Percentiles rank a stretch among this genome's conserved stretches.
Evolutionary conservation across 768 basidiomycete species (phyloP).

Genomic region (Auriculariales sp.): DNA sequence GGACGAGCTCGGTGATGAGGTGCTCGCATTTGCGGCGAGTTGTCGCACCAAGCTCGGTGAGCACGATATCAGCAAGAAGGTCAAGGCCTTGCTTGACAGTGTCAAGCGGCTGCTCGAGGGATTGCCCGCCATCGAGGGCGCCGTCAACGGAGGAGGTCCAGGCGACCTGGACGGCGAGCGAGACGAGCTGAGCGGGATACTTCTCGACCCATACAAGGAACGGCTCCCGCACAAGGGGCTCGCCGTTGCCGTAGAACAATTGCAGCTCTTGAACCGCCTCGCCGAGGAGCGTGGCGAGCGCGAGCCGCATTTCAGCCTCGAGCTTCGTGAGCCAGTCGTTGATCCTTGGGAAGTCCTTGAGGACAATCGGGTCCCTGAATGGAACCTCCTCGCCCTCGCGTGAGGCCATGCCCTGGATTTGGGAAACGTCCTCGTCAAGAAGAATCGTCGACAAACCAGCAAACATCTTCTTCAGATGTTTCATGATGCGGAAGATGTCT

Average conservation of each 20-base stretch:
- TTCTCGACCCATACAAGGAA: constrained; percentile 87
- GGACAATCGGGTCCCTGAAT: constrained; percentile 67
- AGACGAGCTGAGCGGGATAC: constrained; percentile 91
- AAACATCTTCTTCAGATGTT: constrained; percentile 99
- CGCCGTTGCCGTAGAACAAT: constrained; percentile 57
- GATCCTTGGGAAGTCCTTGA: constrained; percentile 93
- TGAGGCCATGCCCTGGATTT: constrained; percentile 88
- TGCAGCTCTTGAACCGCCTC: constrained; percentile 72
- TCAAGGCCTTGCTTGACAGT: constrained; percentile 76
- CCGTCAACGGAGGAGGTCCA: constrained; percentile 82
- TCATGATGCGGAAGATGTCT: constrained; percentile 95
- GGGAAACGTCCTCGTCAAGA: constrained; percentile 75
- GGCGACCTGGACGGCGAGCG: constrained; percentile 85
- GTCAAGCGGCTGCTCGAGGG: constrained; percentile 53
- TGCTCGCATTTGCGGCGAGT: constrained; percentile 98
- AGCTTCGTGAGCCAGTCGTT: constrained; percentile 95
- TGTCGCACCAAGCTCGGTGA: constrained; percentile 75
- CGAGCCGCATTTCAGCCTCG: constrained; percentile 84
- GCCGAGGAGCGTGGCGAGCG: constrained; percentile 68
- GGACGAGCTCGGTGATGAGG: constrained; percentile 95
- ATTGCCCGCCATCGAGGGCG: constrained; percentile 38
- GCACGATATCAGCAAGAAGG: constrained; percentile 89
- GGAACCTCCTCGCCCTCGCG: constrained; percentile 88
- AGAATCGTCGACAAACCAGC: constrained; percentile 85
- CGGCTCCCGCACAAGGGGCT: constrained; percentile 42